Evolutionary conservation across 1,284 basidiomycete genomes (phyloP).

Genomic region (Pseudozyma tsukubaensis): DNA sequence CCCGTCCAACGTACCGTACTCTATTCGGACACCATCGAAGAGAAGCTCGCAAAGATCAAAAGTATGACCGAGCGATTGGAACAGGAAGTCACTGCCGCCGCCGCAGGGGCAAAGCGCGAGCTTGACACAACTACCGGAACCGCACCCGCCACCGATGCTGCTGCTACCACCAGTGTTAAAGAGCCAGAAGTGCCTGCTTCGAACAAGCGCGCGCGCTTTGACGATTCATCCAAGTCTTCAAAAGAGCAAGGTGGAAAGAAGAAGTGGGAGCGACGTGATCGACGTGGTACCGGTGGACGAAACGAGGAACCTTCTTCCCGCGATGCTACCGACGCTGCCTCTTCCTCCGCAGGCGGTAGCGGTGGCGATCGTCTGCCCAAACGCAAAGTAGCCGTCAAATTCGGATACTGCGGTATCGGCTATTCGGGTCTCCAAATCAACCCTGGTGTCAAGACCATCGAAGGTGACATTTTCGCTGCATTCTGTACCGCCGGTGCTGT

Average conservation of each 20-base stretch:
- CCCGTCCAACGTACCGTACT: conserved; percentile 27
- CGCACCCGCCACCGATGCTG: conserved; percentile 1
- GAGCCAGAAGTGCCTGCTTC: neutral
- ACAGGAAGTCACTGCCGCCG: conserved; percentile 18
- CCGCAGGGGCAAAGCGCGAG: conserved; percentile 19
- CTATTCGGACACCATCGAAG: conserved; percentile 29
- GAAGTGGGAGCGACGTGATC: conserved; percentile 43
- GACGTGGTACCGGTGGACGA: conserved; percentile 34
- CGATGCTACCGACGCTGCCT: neutral
- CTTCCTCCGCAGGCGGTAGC: neutral
- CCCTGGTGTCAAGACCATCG: conserved; percentile 81
- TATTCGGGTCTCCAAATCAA: conserved; percentile 93
- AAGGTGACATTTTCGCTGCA: conserved; percentile 88
- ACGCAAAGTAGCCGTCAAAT: conserved; percentile 72
- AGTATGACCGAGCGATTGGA: conserved; percentile 28
- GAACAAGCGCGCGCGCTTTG: conserved; percentile 34
- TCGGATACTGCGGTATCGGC: conserved; percentile 74
- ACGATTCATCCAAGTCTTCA: neutral
- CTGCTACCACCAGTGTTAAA: neutral
- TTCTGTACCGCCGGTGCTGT: conserved; percentile 90
- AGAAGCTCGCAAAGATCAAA: conserved; percentile 30
- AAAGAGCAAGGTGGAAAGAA: conserved; percentile 4
- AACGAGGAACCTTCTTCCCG: neutral
- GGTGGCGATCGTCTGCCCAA: conserved; percentile 70
- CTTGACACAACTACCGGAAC: neutral